Evolutionary conservation across 768 basidiomycete genomes (phyloP).

Genomic region (Cystobasidium tubakii): DNA sequence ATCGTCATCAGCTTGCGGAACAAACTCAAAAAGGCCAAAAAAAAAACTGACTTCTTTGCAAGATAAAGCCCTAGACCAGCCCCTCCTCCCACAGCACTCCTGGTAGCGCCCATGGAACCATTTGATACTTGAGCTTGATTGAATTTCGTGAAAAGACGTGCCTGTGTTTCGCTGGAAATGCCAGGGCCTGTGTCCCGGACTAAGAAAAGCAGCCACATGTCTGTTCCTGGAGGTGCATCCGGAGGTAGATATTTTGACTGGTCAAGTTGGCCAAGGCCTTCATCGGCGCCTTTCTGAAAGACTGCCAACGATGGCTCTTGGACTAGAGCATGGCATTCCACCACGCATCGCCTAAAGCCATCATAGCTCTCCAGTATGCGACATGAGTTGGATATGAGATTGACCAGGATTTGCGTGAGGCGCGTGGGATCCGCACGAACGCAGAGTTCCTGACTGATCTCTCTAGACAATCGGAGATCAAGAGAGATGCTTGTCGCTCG

Average conservation of each 20-base stretch:
- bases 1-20: conserved; percentile 4
- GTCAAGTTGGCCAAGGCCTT: not conserved
- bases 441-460: not conserved
- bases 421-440: conserved; percentile 33
- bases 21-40: not conserved
- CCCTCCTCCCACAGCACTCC: conserved; percentile 27
- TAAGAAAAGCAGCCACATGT: conserved; percentile 19
- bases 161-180: conserved; percentile 22
- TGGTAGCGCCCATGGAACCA: not conserved
- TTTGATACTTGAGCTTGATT: conserved; percentile 14
- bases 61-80: conserved; percentile 27
- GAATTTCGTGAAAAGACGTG: conserved; percentile 31
- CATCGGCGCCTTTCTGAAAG: not conserved
- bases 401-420: conserved; percentile 34
- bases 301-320: not conserved
- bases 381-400: conserved; percentile 32
- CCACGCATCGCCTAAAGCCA: not conserved
- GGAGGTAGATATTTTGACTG: not conserved
- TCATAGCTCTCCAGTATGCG: conserved; percentile 25
- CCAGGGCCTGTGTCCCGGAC: conserved; percentile 32
- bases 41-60: not conserved
- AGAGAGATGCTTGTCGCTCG: conserved; percentile 3
- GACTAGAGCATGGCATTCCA: not conserved
- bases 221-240: conserved; percentile 1
- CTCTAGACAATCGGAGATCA: not conserved